Base-by-base conservation (phyloP, 164 flowering plant species). In the Houttuynia cordata region DNA sequence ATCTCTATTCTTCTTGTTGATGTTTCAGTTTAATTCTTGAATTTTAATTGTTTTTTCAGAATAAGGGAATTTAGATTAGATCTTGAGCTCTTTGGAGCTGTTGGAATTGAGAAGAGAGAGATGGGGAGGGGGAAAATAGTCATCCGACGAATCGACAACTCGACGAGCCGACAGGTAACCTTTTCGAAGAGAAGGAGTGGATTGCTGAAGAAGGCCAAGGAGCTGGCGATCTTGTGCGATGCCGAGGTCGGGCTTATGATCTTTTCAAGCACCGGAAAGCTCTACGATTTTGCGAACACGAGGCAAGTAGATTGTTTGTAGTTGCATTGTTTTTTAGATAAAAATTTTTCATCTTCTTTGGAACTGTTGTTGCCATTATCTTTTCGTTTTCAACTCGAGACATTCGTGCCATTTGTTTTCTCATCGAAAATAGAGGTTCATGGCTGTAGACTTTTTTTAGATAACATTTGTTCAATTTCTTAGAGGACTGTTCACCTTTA, bases 151-250 rank as follows among this genome's bases (percentile, higher is more conserved):
- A 85, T 83, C 70, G 92, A 83, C 58, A 80, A 85, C 57, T 55
- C 83, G 1, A 79, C 92, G 18, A 85, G 78, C 67, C 73, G 92
- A 66, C 92, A 85, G 74, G 88, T 85, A 57, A 83, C 92, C 34
- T 85, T 85, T 64, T 81, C 92, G 13, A 85, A 85, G 70, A 51
- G 92, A 57, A 76, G 92, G 64, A 81, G 73, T 56, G 92, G 88
- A 30, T 49, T 85, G 65, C 64, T 85, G 60, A 85, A 85, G 78
- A 85, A 85, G 70, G 85, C 92, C 0, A 83, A 76, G 62, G 92
- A 85, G 76, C 73, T 85, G 7, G 79, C 88, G 0, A 79, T 85
- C 58, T 76, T 85, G 1, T 85, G 92, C 53, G 88, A 85, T 59
- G 88, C 92, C 19, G 77, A 85, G 72, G 86, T 85, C 23, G 88